Base-by-base conservation (phyloP, 2,329 filamentous ascomycete genomes). In the Arthrobotrys iridis region DNA sequence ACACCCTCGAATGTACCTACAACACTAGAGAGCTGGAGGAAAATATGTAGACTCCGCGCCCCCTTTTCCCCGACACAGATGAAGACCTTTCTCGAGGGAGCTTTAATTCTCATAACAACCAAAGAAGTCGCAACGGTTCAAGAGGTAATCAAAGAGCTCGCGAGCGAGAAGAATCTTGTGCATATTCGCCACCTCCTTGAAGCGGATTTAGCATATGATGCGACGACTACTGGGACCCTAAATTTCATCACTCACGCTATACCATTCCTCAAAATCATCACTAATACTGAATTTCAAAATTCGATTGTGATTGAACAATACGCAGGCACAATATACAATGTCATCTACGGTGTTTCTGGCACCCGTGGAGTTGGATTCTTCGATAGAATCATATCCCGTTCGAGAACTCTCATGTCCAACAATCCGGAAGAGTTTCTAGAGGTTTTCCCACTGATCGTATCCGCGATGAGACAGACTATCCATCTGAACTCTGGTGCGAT, bases 291-390 rank as follows among this genome's bases (percentile, higher is more conserved):
- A 37, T 80, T 85, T 0, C 77, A 84, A 22, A 80, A 80, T 4
- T 85, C 84, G 0, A 70, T 83, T 8, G 78, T 85, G 1, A 76
- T 85, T 3, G 83, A 85, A 70, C 79, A 81, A 11, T 79, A 81
- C 1, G 79, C 85, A 10, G 82, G 81, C 15, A 84, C 81, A 2
- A 82, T 86, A 22, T 84, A 83, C 79, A 84, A 82, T 30, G 82
- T 82, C 76, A 77, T 86, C 8, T 85, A 82, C 64, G 83, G 84
- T 1, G 59, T 79, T n/a, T 79, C 79, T 41, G 84, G 84, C 28
- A 78, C 75, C 6, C 81, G 82, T 74, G 82, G 80, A 13, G 78
- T 81, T 10, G 65, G 65, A 1, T 77, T 85, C 22, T 83, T 82
- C 77, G 43, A 78, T 79, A 46, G 77, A 77, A 30, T 78, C 64